These are phyloP conservation scores for Kandelia obovata DNA, from an alignment of 345 rosid species.

Conservation along the genomic window DNA sequence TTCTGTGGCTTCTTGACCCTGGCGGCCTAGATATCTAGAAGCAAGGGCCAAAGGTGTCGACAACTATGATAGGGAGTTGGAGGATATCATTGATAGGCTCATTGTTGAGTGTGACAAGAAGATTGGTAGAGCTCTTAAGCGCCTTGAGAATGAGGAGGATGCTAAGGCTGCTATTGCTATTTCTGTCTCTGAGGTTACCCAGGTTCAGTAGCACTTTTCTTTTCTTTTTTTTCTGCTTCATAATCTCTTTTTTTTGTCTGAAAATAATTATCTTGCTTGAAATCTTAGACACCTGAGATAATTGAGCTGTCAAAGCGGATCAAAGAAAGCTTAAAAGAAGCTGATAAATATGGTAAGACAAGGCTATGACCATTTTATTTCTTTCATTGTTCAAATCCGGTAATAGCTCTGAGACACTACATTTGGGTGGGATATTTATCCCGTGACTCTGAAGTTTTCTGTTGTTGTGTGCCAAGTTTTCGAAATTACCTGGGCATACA, in stretches of 20 bases:
- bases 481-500: no score
- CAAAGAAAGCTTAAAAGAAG: slow-evolving; percentile 91
- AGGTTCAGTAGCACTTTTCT: slow-evolving; percentile 32
- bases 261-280: neutral
- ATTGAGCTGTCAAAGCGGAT: slow-evolving; percentile 79
- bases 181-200: slow-evolving; percentile 95
- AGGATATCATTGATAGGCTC: slow-evolving; percentile 90
- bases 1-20: no score
- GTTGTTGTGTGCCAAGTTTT: no score
- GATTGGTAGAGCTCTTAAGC: slow-evolving; percentile 91
- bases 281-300: slow-evolving; percentile 69
- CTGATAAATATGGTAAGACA: slow-evolving; percentile 67
- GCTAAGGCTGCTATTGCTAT: slow-evolving; percentile 99
- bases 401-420: no score
- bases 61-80: slow-evolving; percentile 89
- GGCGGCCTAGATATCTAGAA: slow-evolving; percentile 62
- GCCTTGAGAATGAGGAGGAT: slow-evolving; percentile 99
- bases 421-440: no score
- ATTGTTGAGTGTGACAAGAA: slow-evolving; percentile 97
- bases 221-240: neutral
- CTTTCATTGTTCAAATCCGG: no score
- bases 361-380: no score
- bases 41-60: slow-evolving; percentile 78
- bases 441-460: no score
- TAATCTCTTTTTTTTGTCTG: neutral